A percentile compares a stretch with the other conserved stretches of the same genome.
These are phyloP conservation scores for Scleroderma citrinum DNA, from an alignment of 768 basidiomycete species.

Conservation along the genomic window DNA sequence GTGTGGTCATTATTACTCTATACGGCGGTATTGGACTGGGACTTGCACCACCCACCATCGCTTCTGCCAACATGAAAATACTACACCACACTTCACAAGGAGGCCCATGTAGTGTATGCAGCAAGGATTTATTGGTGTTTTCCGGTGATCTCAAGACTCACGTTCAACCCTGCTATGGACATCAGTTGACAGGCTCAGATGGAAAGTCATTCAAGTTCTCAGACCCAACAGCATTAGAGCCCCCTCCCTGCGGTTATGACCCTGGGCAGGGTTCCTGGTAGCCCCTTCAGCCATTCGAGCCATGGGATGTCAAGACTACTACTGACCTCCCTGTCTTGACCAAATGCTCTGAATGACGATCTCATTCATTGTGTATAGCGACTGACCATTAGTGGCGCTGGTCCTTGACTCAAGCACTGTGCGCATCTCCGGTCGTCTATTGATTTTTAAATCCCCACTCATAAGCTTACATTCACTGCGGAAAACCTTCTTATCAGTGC, in stretches of 20 bases:
- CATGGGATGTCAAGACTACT: conserved; percentile 93
- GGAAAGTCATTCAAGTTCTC: conserved; percentile 98
- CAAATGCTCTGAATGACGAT: conserved; percentile 55
- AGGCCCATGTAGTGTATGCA: too few species aligned
- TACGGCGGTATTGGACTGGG: too few species aligned
- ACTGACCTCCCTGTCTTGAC: conserved; percentile 88
- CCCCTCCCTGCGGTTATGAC: conserved; percentile 94
- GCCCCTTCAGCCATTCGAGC: conserved; percentile 79
- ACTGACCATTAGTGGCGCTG: conserved; percentile 97
- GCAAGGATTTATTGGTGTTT: too few species aligned
- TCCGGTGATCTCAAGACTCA: conserved; percentile 87
- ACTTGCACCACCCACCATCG: too few species aligned
- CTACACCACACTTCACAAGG: too few species aligned
- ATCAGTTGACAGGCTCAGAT: conserved; percentile 76
- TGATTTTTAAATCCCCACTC: not conserved
- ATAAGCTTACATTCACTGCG: conserved; percentile 23
- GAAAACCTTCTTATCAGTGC: conserved; percentile 98
- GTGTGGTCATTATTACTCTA: too few species aligned
- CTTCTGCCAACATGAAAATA: too few species aligned
- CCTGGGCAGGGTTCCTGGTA: conserved; percentile 96
- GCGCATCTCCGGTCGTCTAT: conserved; percentile 79
- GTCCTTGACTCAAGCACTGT: conserved; percentile 99
- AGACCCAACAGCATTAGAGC: conserved; percentile 85
- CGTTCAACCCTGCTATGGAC: conserved; percentile 97
- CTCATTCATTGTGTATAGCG: conserved; percentile 35